phyloP scores from a whole-genome alignment of 768 basidiomycete genomes.

The Leucosporidium yakuticum region DNA sequence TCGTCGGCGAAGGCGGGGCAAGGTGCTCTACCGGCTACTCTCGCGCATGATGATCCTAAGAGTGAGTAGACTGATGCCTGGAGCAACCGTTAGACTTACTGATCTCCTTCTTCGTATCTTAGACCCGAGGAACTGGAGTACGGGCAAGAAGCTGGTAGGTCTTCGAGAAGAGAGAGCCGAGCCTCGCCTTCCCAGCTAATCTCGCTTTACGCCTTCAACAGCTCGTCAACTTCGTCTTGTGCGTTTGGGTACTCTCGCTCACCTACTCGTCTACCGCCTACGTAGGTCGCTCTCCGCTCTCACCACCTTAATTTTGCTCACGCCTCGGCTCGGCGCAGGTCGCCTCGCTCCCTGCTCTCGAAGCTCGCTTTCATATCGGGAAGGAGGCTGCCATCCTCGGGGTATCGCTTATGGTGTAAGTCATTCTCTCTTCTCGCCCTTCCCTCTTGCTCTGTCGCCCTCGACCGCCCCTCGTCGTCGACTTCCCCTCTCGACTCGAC shows the following conservation, averaged over 20 bases:
- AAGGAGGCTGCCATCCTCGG: conserved; percentile 22
- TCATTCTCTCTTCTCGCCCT: no score
- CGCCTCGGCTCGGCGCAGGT: not conserved
- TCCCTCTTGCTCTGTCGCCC: not conserved
- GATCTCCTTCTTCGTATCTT: not conserved
- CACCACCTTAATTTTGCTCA: not conserved
- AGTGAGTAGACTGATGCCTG: not conserved
- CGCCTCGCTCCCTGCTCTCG: conserved; percentile 7
- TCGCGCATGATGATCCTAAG: conserved; percentile 2
- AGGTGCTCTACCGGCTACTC: not conserved
- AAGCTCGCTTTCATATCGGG: conserved; percentile 11
- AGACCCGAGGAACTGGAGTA: conserved; percentile 17
- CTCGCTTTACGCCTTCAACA: not conserved
- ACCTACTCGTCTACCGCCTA: conserved; percentile 25
- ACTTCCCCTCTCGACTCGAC: conserved; percentile 14
- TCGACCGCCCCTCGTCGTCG: no score
- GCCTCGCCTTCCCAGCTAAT: not conserved
- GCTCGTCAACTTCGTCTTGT: conserved; percentile 18
- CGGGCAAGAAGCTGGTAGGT: conserved; percentile 16
- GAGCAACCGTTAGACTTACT: no score
- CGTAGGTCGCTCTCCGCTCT: not conserved
- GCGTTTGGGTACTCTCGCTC: conserved; percentile 19
- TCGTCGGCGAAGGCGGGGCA: not conserved
- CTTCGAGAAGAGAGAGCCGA: not conserved
- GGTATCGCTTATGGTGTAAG: conserved; percentile 30